These are phyloP conservation scores for Medicago arabica DNA, from an alignment of 306 rosid genomes.

Conservation along the genomic window DNA sequence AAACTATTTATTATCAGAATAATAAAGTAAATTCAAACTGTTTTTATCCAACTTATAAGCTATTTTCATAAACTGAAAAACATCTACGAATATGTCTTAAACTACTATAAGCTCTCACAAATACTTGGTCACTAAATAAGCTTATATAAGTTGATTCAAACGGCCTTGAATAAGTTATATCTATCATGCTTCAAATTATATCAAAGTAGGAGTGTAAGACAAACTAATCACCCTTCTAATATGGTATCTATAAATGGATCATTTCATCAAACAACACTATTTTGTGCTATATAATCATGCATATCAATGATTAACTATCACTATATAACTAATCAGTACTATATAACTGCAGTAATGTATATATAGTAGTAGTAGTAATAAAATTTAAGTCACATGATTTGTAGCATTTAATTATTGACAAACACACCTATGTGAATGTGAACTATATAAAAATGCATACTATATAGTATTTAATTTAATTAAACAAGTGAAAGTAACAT, in stretches of 20 bases:
- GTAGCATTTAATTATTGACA: neutral
- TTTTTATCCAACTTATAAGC: neutral
- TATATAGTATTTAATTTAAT: neutral
- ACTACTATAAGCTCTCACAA: neutral
- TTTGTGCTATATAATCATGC: constrained; percentile 3
- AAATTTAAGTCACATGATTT: neutral
- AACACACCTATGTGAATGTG: neutral
- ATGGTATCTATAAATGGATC: neutral
- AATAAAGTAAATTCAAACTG: neutral
- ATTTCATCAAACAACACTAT: neutral
- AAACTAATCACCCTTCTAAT: neutral
- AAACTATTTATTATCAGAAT: neutral
- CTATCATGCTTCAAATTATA: constrained; percentile 3
- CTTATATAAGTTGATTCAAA: neutral
- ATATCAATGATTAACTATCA: neutral
- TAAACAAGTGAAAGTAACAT: constrained; percentile 2
- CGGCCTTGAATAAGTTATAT: neutral
- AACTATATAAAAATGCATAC: no score
- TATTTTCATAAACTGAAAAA: neutral
- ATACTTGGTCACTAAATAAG: neutral
- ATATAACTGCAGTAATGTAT: neutral
- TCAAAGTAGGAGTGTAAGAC: neutral
- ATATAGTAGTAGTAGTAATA: neutral
- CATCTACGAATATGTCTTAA: neutral
- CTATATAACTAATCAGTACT: neutral